Base-by-base conservation (phyloP, 148 eudicot species). In the Polygonum aviculare region DNA sequence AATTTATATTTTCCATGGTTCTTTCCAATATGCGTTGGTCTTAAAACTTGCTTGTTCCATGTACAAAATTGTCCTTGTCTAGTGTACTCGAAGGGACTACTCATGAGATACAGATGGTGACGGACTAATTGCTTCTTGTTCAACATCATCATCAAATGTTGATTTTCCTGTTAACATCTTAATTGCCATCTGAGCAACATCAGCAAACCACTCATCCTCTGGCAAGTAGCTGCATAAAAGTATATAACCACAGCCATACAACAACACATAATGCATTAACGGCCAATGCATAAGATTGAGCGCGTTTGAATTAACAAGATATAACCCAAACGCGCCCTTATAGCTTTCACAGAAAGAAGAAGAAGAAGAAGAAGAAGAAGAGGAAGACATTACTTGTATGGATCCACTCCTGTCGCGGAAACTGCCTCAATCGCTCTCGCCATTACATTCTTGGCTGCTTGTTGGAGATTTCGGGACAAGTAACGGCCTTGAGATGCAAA, bases 401-500 rank as follows among this genome's bases (percentile, higher is more conserved):
- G 99, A 89, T 95, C 99, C 67, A 90, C 59, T 15, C 91, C 89
- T 49, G 82, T 82, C 45, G 94, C 93, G 69, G 91, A 82, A 83
- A 93, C 94, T 69, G 93, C 92, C 52, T 93, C 92, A 47, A 96
- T 86, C 14, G 94, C 97, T 85, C 97, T 85, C 26, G 88, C 89
- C 3, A 90, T 93, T 48, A 96, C 85, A 77, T 87, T 86, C 70
- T 93, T 91, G 9, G 93, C 91, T 76, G 91, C 94, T 85, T 88
- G 93, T 60, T 91, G 97, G 52, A 96, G 86, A 85, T 86, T 93
- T 51, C 98, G 90, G 7, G 99, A 96, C 69, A 96, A 81, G 83
- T 91, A 96, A 50, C 97, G 98, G 38, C 99, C 99, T 87, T 91
- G 97, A n/a, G 94, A 88, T 74, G 99, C 77, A 82, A 96, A 96